These are phyloP conservation scores for Apostasia ramifera DNA, from an alignment of 106 monocot species.

Conservation along the genomic window DNA sequence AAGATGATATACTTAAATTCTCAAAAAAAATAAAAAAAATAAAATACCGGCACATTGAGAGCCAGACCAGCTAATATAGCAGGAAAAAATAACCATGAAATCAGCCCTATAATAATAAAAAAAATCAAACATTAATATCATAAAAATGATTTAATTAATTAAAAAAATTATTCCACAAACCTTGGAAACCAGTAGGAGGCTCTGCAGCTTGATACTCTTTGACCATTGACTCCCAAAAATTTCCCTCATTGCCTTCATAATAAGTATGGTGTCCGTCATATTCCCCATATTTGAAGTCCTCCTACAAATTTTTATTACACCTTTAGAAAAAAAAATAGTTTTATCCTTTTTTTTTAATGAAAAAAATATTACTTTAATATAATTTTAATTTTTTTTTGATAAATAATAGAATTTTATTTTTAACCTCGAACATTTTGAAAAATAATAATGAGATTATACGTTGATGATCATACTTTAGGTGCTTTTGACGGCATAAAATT, in stretches of 20 bases:
- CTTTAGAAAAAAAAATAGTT: background rate
- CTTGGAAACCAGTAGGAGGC: slow-evolving; percentile 89
- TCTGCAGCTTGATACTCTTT: slow-evolving; percentile 66
- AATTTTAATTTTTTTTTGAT: no score
- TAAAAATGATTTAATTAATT: background rate
- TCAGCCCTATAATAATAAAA: slow-evolving; percentile 42
- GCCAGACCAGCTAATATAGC: slow-evolving; percentile 54
- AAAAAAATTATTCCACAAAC: slow-evolving; percentile 5
- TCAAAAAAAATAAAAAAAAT: no score
- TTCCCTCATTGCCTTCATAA: slow-evolving; percentile 37
- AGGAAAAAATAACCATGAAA: slow-evolving; percentile 91
- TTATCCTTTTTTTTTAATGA: no score
- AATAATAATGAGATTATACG: no score
- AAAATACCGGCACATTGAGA: slow-evolving; percentile 69
- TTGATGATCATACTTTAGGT: no score
- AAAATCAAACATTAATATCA: background rate
- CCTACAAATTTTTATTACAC: slow-evolving; percentile 26
- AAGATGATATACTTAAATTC: no score
- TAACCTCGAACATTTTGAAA: no score
- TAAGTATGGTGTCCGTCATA: slow-evolving; percentile 89
- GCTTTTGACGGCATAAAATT: no score
- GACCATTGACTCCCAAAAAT: slow-evolving; percentile 54
- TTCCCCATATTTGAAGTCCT: slow-evolving; percentile 75
- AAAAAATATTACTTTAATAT: no score
- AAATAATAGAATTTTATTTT: no score